Conservation (phyloP, 495 filamentous ascomycete genomes). For the Aspergillus funiculosus region DNA sequence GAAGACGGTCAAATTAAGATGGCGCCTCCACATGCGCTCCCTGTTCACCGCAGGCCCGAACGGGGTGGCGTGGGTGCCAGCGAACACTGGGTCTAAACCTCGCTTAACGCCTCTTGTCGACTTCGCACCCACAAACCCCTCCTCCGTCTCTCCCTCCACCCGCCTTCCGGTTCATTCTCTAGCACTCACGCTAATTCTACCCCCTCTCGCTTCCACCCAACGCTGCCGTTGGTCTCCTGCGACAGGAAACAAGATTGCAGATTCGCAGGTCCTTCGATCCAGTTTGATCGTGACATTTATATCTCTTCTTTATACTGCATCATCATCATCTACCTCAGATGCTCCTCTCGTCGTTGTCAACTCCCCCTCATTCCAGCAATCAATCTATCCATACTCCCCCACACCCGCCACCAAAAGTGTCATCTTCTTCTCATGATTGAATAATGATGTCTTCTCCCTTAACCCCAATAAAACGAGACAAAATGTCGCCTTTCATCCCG, state of each 20-base stretch:
- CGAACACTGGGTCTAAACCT: slow-evolving; percentile 19
- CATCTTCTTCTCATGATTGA: too few species aligned
- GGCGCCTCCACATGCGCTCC: slow-evolving; percentile 10
- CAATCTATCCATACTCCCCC: neutral
- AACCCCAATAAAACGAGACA: neutral
- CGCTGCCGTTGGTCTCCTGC: slow-evolving; percentile 17
- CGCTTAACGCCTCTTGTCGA: slow-evolving; percentile 17
- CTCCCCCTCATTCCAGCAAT: too few species aligned
- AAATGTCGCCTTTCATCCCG: slow-evolving; percentile 11
- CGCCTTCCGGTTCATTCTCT: slow-evolving; percentile 32
- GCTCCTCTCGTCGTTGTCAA: too few species aligned
- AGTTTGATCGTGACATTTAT: too few species aligned
- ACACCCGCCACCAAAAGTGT: too few species aligned
- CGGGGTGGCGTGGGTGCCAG: slow-evolving; percentile 32
- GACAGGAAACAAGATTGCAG: neutral
- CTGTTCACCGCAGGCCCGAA: slow-evolving; percentile 22
- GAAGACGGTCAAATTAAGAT: slow-evolving; percentile 14
- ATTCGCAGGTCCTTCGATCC: too few species aligned
- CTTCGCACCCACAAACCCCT: slow-evolving; percentile 15
- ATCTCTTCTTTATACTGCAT: too few species aligned
- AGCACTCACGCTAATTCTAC: slow-evolving; percentile 29
- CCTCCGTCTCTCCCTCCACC: slow-evolving; percentile 11
- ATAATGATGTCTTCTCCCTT: neutral
- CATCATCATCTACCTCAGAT: too few species aligned
- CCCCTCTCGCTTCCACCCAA: slow-evolving; percentile 36